phyloP scores from a whole-genome alignment of 2,329 filamentous ascomycete species.

The Eutypa lata region DNA sequence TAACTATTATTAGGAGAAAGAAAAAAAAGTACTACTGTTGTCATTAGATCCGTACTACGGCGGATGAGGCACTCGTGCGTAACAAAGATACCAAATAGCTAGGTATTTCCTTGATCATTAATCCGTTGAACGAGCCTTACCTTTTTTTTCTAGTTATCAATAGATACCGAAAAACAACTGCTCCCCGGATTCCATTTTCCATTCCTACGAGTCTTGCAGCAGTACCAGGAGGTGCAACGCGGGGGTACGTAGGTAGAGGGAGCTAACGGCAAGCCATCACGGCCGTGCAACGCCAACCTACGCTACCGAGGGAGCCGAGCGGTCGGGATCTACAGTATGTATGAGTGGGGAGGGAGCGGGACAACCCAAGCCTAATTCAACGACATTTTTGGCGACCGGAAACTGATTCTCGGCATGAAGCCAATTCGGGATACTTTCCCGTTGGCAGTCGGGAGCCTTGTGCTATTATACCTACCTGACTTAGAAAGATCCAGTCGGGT shows the following conservation, averaged over 20 bases:
- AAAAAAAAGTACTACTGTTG: not conserved
- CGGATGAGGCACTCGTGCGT: not conserved
- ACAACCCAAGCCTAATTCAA: not conserved
- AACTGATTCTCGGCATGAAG: not conserved
- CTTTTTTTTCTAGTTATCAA: no score
- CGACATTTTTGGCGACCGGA: not conserved
- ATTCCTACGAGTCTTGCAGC: no score
- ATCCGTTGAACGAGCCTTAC: not conserved
- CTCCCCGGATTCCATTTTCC: no score
- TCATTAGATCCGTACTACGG: not conserved
- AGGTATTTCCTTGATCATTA: not conserved
- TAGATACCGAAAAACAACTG: no score
- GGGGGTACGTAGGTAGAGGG: not conserved
- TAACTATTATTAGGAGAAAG: not conserved
- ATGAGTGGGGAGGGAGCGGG: not conserved
- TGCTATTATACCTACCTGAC: not conserved
- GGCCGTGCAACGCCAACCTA: not conserved
- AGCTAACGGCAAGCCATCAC: not conserved
- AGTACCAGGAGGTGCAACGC: not conserved
- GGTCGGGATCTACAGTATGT: not conserved
- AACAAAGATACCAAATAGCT: not conserved
- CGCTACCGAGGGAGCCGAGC: not conserved
- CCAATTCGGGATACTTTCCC: not conserved
- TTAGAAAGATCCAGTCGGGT: no score
- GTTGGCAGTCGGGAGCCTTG: not conserved